Evolutionary conservation across 371 early-diverging fungal species (phyloP).

Genomic region (Rhizopus delemar): DNA sequence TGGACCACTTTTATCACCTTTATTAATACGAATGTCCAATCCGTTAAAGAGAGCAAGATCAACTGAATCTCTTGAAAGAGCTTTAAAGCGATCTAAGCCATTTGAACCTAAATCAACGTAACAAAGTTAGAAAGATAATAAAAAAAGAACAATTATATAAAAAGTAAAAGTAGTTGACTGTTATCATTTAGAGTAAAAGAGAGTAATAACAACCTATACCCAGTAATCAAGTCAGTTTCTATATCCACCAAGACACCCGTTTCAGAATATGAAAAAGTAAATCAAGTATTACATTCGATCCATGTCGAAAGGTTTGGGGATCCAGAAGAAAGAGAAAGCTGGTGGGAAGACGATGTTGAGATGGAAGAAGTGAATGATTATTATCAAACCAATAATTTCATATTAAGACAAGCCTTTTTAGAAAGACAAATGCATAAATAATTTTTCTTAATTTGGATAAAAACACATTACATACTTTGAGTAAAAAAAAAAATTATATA

Average conservation of each 20-base stretch:
- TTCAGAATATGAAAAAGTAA: constrained; percentile 22
- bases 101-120: constrained; percentile 1
- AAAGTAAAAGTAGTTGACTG: not conserved
- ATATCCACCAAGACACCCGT: constrained; percentile 24
- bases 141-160: not conserved
- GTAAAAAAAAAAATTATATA: not conserved
- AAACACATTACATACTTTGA: constrained; percentile 10
- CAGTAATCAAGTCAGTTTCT: constrained; percentile 9
- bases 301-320: constrained; percentile 32
- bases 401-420: constrained; percentile 34
- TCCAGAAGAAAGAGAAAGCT: constrained; percentile 31
- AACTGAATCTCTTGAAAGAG: constrained; percentile 19
- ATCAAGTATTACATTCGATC: constrained; percentile 20
- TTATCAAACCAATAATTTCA: constrained; percentile 14
- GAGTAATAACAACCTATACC: constrained; percentile 2
- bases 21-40: constrained; percentile 7
- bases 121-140: not conserved
- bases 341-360: constrained; percentile 29
- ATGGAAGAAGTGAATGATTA: constrained; percentile 20
- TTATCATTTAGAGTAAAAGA: not conserved
- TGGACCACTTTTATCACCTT: constrained; percentile 19
- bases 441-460: constrained; percentile 7
- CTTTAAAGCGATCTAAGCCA: constrained; percentile 17
- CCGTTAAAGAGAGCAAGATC: constrained; percentile 27
- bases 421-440: constrained; percentile 10